Conservation (phyloP, 2,329 filamentous ascomycete species). For the Passalora sequoiae region DNA sequence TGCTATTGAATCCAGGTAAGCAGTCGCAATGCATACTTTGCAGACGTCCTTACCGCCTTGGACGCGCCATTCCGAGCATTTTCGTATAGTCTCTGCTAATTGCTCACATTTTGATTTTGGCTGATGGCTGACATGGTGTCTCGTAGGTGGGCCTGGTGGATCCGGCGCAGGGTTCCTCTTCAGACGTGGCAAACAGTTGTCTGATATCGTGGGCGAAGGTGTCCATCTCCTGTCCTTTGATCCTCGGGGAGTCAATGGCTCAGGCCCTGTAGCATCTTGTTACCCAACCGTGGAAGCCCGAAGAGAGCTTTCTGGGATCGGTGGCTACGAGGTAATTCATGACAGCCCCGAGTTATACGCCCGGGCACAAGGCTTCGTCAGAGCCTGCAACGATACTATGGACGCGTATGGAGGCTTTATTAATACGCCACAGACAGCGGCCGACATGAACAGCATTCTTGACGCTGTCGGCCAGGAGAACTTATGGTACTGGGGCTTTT, state of each 20-base stretch:
- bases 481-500: constrained; percentile 40
- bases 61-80: too few species aligned
- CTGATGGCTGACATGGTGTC: too few species aligned
- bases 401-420: constrained; percentile 21
- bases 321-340: constrained; percentile 16
- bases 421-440: constrained; percentile 23
- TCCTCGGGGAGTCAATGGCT: constrained; percentile 22
- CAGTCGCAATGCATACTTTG: too few species aligned
- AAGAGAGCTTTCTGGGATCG: constrained; percentile 8
- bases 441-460: constrained; percentile 24
- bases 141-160: constrained; percentile 21
- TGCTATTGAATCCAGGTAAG: constrained; percentile 21
- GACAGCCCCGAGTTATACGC: constrained; percentile 21
- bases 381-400: constrained; percentile 20
- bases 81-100: too few species aligned
- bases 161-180: constrained; percentile 21
- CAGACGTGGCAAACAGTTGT: constrained; percentile 20
- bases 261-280: constrained; percentile 17
- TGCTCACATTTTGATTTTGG: too few species aligned
- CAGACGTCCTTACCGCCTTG: too few species aligned
- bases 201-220: constrained; percentile 21
- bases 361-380: constrained; percentile 19
- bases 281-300: constrained; percentile 16
- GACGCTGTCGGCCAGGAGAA: constrained; percentile 23
- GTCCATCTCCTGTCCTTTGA: constrained; percentile 23